Evolutionary conservation across 352 stramenopile genomes (phyloP).

Genomic region (Pythium volutum): DNA sequence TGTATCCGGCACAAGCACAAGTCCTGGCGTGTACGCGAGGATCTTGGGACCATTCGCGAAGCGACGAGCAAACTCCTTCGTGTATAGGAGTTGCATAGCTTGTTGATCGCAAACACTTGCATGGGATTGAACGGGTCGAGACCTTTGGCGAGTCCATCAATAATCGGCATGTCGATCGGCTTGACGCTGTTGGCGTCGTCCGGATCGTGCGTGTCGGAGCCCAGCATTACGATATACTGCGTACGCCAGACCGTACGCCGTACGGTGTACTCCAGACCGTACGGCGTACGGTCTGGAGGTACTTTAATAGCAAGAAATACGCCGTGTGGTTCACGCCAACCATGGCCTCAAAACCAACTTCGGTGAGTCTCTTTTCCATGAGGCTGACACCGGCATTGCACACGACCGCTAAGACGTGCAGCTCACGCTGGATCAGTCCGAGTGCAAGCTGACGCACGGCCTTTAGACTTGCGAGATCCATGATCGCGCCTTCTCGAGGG

Average conservation of each 20-base stretch:
- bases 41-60: conserved; percentile 17
- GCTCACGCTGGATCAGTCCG: conserved; percentile 14
- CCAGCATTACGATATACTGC: conserved; percentile 10
- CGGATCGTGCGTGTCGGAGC: conserved; percentile 15
- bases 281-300: too few relatives aligned
- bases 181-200: neutral
- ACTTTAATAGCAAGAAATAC: too few relatives aligned
- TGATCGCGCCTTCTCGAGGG: conserved; percentile 24
- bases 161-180: conserved; percentile 8
- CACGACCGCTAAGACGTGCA: conserved; percentile 30
- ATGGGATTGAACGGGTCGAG: neutral
- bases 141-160: conserved; percentile 2
- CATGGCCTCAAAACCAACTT: conserved; percentile 38
- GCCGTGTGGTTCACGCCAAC: conserved; percentile 41
- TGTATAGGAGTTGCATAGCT: conserved; percentile 25
- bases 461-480: conserved; percentile 35
- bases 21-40: conserved; percentile 27
- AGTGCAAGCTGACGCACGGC: conserved; percentile 26
- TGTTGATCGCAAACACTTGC: too few relatives aligned
- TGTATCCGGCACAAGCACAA: conserved; percentile 27
- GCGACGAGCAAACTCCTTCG: conserved; percentile 19
- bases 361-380: conserved; percentile 14
- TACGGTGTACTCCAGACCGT: too few relatives aligned
- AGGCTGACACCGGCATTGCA: conserved; percentile 47
- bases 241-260: too few relatives aligned